Conservation (phyloP, 2,329 filamentous ascomycete species). For the Albifimbria verrucaria region DNA sequence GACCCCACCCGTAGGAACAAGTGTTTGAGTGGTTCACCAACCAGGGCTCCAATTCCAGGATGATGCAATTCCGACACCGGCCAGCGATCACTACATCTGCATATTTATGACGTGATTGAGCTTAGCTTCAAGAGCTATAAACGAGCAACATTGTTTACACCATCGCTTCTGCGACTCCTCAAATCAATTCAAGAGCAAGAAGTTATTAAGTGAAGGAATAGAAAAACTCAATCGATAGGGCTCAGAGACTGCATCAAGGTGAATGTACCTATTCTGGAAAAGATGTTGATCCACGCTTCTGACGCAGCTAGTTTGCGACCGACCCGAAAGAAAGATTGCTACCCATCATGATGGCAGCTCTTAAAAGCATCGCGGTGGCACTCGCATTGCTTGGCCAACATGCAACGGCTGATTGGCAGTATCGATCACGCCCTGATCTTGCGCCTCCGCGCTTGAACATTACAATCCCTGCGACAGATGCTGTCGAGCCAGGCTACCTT, state of each 20-base stretch:
- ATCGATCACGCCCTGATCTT: slow-evolving; percentile 19
- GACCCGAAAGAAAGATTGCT: background rate
- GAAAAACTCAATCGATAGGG: background rate
- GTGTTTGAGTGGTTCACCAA: no score
- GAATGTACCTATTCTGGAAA: background rate
- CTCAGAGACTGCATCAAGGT: background rate
- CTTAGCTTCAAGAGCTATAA: background rate
- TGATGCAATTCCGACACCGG: background rate
- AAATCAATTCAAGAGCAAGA: no score
- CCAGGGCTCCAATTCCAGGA: no score
- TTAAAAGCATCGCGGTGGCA: background rate
- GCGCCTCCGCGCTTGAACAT: slow-evolving; percentile 33
- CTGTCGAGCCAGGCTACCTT: slow-evolving; percentile 39
- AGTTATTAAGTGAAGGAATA: background rate
- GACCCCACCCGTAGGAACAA: no score
- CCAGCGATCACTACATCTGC: background rate
- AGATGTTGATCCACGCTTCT: background rate
- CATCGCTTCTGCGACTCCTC: no score
- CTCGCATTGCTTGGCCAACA: background rate
- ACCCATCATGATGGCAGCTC: background rate
- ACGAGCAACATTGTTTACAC: no score
- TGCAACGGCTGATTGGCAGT: background rate
- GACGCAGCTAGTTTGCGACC: background rate
- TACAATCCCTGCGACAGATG: slow-evolving; percentile 37
- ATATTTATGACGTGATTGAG: background rate